phyloP scores from a whole-genome alignment of 352 stramenopile species.

The Pythium periplocum region DNA sequence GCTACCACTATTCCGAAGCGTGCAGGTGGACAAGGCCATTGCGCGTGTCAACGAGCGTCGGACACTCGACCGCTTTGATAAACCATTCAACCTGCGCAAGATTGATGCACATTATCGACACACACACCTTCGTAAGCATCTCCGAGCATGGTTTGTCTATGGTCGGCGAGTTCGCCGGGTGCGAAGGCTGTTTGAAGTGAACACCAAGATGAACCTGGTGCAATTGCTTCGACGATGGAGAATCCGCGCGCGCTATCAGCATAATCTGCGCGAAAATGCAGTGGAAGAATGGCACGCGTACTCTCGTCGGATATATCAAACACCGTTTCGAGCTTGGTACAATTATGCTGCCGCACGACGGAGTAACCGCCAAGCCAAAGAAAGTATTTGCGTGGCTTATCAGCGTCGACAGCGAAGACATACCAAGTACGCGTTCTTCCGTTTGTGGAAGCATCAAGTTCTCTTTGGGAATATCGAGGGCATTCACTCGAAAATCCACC shows the following conservation, averaged over 20 bases:
- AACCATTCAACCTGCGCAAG: slow-evolving; percentile 61
- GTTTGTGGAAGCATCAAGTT: slow-evolving; percentile 74
- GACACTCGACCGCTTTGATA: slow-evolving; percentile 61
- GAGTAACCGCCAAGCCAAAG: slow-evolving; percentile 35
- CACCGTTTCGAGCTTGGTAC: slow-evolving; percentile 71
- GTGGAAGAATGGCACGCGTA: slow-evolving; percentile 64
- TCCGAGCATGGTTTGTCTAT: slow-evolving; percentile 47
- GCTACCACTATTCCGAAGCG: slow-evolving; percentile 39
- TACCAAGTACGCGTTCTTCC: slow-evolving; percentile 76
- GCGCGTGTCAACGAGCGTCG: slow-evolving; percentile 37
- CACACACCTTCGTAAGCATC: slow-evolving; percentile 43
- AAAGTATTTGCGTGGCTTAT: slow-evolving; percentile 67
- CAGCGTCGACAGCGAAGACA: slow-evolving; percentile 51
- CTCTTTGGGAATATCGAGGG: slow-evolving; percentile 68
- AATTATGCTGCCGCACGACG: slow-evolving; percentile 34
- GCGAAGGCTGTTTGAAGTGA: slow-evolving; percentile 58
- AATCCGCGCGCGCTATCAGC: slow-evolving; percentile 53
- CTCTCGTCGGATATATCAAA: slow-evolving; percentile 56
- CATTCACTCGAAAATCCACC: slow-evolving; percentile 56
- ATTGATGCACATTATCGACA: slow-evolving; percentile 62
- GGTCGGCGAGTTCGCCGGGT: slow-evolving; percentile 48
- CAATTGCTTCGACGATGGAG: slow-evolving; percentile 43
- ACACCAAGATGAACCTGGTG: slow-evolving; percentile 33
- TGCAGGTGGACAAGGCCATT: slow-evolving; percentile 58
- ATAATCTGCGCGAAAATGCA: slow-evolving; percentile 31